These are phyloP conservation scores for Kwoniella shivajii DNA, from an alignment of 1,284 basidiomycete genomes.

Conservation along the genomic window DNA sequence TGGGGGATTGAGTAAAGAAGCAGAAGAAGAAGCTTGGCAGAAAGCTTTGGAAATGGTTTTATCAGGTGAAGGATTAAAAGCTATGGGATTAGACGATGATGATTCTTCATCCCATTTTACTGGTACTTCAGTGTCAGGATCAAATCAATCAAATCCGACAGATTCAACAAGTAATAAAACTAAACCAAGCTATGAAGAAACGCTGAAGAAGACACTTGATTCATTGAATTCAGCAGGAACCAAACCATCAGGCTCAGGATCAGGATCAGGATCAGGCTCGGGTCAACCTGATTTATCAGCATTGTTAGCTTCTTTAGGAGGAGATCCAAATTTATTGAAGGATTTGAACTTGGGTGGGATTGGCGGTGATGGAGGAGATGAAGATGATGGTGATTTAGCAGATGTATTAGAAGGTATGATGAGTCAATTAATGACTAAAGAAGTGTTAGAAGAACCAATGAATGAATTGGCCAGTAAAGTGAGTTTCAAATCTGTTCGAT, in stretches of 20 bases:
- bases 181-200: constrained; percentile 67
- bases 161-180: too few species aligned
- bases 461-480: constrained; percentile 86
- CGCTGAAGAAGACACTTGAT: constrained; percentile 77
- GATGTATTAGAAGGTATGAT: constrained; percentile 87
- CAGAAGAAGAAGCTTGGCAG: constrained; percentile 59
- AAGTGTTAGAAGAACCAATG: constrained; percentile 88
- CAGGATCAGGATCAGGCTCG: constrained; percentile 37
- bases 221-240: constrained; percentile 64
- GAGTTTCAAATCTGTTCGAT: constrained; percentile 32
- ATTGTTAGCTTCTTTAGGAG: constrained; percentile 48
- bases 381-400: constrained; percentile 67
- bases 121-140: neutral
- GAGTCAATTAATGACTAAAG: constrained; percentile 90
- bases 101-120: constrained; percentile 1
- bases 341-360: constrained; percentile 55
- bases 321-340: constrained; percentile 60
- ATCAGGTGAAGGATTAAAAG: constrained; percentile 65
- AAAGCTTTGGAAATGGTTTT: constrained; percentile 77
- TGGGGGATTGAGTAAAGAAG: constrained; percentile 34
- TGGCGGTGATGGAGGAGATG: constrained; percentile 17
- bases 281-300: constrained; percentile 38
- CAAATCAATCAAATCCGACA: neutral
- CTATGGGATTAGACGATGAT: constrained; percentile 53
- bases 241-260: constrained; percentile 35